phyloP scores from a whole-genome alignment of 306 rosid species.

The Vigna radiata region DNA sequence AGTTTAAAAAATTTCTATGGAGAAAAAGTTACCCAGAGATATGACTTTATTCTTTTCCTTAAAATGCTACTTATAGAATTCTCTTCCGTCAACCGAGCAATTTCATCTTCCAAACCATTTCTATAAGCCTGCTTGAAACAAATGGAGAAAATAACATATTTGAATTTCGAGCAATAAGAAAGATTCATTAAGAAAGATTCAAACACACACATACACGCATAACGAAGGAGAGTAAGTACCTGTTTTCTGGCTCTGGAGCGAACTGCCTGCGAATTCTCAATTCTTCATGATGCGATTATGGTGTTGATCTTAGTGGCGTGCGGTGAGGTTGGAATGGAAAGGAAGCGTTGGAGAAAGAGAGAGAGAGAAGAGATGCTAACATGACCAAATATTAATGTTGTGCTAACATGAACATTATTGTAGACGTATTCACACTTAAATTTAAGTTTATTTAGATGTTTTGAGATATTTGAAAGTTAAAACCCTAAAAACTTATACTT shows the following conservation, averaged over 20 bases:
- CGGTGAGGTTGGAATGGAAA: background rate
- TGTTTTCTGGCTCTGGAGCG: conserved; percentile 50
- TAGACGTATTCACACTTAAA: too few species aligned
- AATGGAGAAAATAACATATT: background rate
- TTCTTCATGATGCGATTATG: conserved; percentile 38
- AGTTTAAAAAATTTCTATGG: too few species aligned
- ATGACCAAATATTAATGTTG: too few species aligned
- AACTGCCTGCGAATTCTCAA: conserved; percentile 43
- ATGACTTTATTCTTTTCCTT: background rate
- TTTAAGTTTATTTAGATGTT: too few species aligned
- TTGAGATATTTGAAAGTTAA: too few species aligned
- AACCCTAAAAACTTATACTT: too few species aligned
- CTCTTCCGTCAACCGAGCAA: conserved; percentile 39
- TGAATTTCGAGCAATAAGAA: background rate
- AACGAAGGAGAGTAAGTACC: background rate
- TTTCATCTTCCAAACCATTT: conserved; percentile 26
- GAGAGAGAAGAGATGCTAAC: background rate
- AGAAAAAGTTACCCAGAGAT: too few species aligned
- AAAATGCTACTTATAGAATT: background rate
- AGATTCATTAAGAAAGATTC: too few species aligned
- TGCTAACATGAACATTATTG: too few species aligned
- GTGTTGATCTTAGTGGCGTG: background rate
- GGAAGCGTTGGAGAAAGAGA: background rate
- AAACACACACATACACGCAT: too few species aligned
- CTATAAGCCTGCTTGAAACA: conserved; percentile 42